Evolutionary conservation across 371 early-diverging fungal genomes (phyloP).

Genomic region (Mucor mucedo): DNA sequence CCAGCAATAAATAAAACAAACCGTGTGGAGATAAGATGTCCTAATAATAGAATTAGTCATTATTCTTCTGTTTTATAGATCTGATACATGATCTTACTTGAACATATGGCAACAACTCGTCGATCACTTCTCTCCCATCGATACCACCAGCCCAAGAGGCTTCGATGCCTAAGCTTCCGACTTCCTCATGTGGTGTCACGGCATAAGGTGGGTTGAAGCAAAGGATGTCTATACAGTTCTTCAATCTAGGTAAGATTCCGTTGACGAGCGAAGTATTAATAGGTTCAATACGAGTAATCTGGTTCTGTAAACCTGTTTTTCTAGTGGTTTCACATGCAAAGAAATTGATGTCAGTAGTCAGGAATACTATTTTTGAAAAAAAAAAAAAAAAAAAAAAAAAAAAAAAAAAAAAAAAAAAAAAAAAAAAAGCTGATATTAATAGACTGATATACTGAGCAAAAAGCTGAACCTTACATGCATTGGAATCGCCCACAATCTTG

Average conservation of each 20-base stretch:
- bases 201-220: slow-evolving; percentile 96
- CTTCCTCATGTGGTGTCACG: slow-evolving; percentile 77
- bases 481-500: slow-evolving; percentile 54
- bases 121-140: slow-evolving; percentile 91
- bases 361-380: slow-evolving; percentile 30
- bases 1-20: slow-evolving; percentile 85
- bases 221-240: slow-evolving; percentile 74
- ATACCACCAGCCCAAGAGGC: slow-evolving; percentile 96
- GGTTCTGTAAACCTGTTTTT: slow-evolving; percentile 66
- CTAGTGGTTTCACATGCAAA: slow-evolving; percentile 71
- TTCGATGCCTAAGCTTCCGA: slow-evolving; percentile 75
- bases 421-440: not conserved
- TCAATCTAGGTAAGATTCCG: slow-evolving; percentile 61
- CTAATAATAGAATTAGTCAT: slow-evolving; percentile 30
- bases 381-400: too few relatives aligned
- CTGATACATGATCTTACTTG: slow-evolving; percentile 40
- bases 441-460: not conserved
- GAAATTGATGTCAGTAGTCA: slow-evolving; percentile 88
- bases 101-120: slow-evolving; percentile 78
- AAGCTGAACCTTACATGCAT: slow-evolving; percentile 40
- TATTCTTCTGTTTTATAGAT: not conserved
- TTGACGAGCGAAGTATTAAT: slow-evolving; percentile 63
- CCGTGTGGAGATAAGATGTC: slow-evolving; percentile 73
- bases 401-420: not conserved
- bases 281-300: slow-evolving; percentile 57